phyloP scores from a whole-genome alignment of 1,284 basidiomycete species.

The Thecaphora frezii region DNA sequence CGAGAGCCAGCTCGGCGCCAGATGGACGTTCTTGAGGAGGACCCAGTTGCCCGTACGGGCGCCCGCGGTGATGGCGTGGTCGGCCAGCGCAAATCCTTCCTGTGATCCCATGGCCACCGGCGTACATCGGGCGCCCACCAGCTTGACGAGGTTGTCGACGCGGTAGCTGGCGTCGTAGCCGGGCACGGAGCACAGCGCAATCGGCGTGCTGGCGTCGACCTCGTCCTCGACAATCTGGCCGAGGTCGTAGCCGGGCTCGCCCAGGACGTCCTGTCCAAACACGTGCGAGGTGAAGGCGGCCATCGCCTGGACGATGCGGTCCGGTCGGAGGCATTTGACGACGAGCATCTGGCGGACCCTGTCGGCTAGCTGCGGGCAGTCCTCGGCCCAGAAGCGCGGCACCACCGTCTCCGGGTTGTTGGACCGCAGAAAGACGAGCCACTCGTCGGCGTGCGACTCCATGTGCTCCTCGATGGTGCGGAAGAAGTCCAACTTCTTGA shows the following conservation, averaged over 20 bases:
- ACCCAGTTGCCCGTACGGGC: constrained; percentile 54
- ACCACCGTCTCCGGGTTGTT: constrained; percentile 72
- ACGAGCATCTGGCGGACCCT: constrained; percentile 75
- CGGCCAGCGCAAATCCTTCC: constrained; percentile 52
- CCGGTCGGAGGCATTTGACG: constrained; percentile 85
- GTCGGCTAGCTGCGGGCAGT: constrained; percentile 62
- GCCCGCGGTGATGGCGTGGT: constrained; percentile 51
- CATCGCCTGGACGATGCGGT: constrained; percentile 80
- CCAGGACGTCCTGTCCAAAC: constrained; percentile 77
- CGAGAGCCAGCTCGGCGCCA: constrained; percentile 54
- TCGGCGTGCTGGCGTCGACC: constrained; percentile 43
- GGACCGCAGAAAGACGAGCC: constrained; percentile 75
- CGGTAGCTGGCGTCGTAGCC: constrained; percentile 56
- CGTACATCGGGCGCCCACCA: constrained; percentile 35
- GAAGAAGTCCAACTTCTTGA: constrained; percentile 66
- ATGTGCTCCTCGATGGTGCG: constrained; percentile 75
- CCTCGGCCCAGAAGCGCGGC: constrained; percentile 68
- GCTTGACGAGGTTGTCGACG: constrained; percentile 49
- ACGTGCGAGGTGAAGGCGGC: constrained; percentile 72
- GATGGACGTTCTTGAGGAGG: constrained; percentile 56
- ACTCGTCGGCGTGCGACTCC: constrained; percentile 68
- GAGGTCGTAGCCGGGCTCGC: constrained; percentile 19
- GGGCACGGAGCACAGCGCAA: constrained; percentile 54
- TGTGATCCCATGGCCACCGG: constrained; percentile 57
- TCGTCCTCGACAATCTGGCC: constrained; percentile 46